These are phyloP conservation scores for Claviceps paspali DNA, from an alignment of 2,329 filamentous ascomycete species.

Conservation along the genomic window DNA sequence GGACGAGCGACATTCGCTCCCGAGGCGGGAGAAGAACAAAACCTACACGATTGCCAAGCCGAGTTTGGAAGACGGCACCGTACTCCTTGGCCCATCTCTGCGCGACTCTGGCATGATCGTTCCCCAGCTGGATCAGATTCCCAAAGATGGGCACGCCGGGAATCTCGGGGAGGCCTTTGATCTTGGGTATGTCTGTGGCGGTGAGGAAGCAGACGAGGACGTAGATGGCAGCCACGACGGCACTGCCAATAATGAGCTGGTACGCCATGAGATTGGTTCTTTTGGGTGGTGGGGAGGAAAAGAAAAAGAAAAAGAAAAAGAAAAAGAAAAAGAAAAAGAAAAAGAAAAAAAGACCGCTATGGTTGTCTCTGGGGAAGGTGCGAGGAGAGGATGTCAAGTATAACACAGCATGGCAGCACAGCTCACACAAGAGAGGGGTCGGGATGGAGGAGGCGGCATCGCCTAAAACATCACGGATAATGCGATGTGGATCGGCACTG, in stretches of 20 bases:
- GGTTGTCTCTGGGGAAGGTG: too few species aligned
- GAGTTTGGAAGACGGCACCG: constrained; percentile 50
- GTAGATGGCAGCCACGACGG: constrained; percentile 9
- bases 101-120: constrained; percentile 38
- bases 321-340: background rate
- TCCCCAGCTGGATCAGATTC: constrained; percentile 44
- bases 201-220: constrained; percentile 19
- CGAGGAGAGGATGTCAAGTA: too few species aligned
- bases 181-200: constrained; percentile 40
- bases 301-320: background rate
- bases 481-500: too few species aligned
- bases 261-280: constrained; percentile 6
- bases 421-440: too few species aligned
- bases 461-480: too few species aligned
- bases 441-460: too few species aligned
- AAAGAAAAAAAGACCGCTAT: too few species aligned
- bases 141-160: constrained; percentile 48
- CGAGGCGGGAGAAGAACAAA: background rate
- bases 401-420: too few species aligned
- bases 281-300: background rate
- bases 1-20: too few species aligned
- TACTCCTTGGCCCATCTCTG: constrained; percentile 44
- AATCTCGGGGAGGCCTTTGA: constrained; percentile 45
- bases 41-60: constrained; percentile 49
- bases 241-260: constrained; percentile 8